phyloP scores from a whole-genome alignment of 2,329 filamentous ascomycete species.

The Lecanicillium sp. region DNA sequence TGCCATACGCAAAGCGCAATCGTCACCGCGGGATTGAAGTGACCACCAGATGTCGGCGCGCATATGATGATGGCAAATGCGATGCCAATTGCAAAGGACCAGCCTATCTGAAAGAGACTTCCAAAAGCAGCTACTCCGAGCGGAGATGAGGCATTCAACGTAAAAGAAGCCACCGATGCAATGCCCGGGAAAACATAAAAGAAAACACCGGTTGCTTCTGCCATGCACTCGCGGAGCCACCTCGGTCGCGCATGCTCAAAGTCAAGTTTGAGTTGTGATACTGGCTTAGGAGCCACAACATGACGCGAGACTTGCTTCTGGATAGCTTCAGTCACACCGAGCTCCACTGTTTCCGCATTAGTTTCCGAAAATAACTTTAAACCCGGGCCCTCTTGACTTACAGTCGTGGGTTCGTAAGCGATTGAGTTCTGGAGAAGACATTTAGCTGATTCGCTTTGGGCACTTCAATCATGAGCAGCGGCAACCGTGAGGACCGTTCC shows the following conservation, averaged over 20 bases:
- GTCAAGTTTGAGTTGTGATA: conserved; percentile 44
- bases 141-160: conserved; percentile 34
- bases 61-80: conserved; percentile 51
- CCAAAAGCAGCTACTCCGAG: conserved; percentile 24
- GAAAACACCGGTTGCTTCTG: conserved; percentile 49
- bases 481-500: too few species aligned
- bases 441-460: background rate
- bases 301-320: conserved; percentile 40
- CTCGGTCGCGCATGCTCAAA: conserved; percentile 45
- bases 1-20: conserved; percentile 41
- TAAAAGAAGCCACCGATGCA: conserved; percentile 42
- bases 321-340: conserved; percentile 45
- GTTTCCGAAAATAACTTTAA: background rate
- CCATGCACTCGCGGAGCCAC: conserved; percentile 45
- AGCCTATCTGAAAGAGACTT: conserved; percentile 47
- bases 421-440: conserved; percentile 7
- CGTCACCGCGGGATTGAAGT: conserved; percentile 46
- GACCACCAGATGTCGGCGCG: conserved; percentile 43
- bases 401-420: conserved; percentile 13
- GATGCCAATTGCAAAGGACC: conserved; percentile 47
- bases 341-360: conserved; percentile 25
- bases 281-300: conserved; percentile 39
- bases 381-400: conserved; percentile 3
- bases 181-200: conserved; percentile 47
- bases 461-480: too few species aligned